A percentile compares a stretch with the other conserved stretches of the same genome.
Evolutionary conservation across 768 basidiomycete species (phyloP).

Genomic region (Lactarius quietus): DNA sequence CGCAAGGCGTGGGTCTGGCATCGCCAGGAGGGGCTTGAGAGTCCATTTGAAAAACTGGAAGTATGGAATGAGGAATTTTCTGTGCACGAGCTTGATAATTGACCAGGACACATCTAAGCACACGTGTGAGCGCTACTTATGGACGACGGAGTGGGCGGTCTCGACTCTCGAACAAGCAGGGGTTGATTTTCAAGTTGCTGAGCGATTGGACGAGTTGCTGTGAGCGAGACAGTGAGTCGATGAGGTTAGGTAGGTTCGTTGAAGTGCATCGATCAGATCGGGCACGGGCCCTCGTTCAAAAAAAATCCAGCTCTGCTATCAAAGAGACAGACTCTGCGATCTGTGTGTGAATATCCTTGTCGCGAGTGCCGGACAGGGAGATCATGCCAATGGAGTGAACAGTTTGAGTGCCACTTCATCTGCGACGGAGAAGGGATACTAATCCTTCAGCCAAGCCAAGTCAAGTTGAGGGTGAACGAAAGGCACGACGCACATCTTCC

Average conservation of each 20-base stretch:
- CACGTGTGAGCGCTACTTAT: slow-evolving; percentile 87
- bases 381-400: slow-evolving; percentile 97
- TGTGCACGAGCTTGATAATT: slow-evolving; percentile 88
- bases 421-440: slow-evolving; percentile 59
- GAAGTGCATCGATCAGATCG: slow-evolving; percentile 83
- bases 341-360: slow-evolving; percentile 75
- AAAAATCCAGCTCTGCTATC: slow-evolving; percentile 90
- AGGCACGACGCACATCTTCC: slow-evolving; percentile 58
- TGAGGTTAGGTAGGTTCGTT: no score
- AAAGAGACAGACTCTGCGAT: slow-evolving; percentile 91
- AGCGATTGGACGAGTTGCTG: slow-evolving; percentile 85
- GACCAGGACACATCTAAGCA: slow-evolving; percentile 83
- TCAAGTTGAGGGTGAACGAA: not conserved
- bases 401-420: slow-evolving; percentile 71
- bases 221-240: not conserved
- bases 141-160: slow-evolving; percentile 95
- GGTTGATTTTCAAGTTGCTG: slow-evolving; percentile 80
- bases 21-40: slow-evolving; percentile 47
- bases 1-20: slow-evolving; percentile 48
- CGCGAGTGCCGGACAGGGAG: slow-evolving; percentile 64
- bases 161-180: slow-evolving; percentile 90
- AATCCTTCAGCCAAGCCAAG: slow-evolving; percentile 55
- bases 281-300: slow-evolving; percentile 85
- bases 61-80: slow-evolving; percentile 80
- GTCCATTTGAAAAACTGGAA: slow-evolving; percentile 77